Conservation (phyloP, 306 rosid genomes). For the Cucumis melo region DNA sequence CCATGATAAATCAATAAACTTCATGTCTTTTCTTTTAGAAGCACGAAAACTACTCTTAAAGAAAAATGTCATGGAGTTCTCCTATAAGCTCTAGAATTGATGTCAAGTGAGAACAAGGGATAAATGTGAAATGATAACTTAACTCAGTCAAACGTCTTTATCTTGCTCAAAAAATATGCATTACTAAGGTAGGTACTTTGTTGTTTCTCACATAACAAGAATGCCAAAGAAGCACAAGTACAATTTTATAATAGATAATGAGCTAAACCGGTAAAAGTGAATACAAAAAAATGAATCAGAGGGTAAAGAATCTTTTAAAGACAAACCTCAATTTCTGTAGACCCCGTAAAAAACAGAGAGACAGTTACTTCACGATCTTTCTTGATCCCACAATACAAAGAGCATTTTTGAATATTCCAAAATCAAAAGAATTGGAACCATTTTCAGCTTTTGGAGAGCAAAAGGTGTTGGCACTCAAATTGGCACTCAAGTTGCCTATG, state of each 20-base stretch:
- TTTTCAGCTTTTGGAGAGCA: slow-evolving; percentile 2
- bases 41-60: too few relatives aligned
- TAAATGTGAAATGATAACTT: not conserved
- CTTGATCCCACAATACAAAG: not conserved
- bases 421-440: not conserved
- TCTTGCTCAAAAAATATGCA: not conserved
- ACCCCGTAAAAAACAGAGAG: slow-evolving; percentile 3
- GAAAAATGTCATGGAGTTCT: too few relatives aligned
- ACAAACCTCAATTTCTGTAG: slow-evolving; percentile 5
- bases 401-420: slow-evolving; percentile 2
- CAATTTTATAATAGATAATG: not conserved
- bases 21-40: too few relatives aligned
- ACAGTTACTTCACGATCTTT: not conserved
- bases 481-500: not conserved
- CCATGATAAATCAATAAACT: too few relatives aligned
- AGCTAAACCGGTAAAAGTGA: not conserved
- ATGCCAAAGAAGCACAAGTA: not conserved
- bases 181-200: not conserved
- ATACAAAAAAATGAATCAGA: not conserved
- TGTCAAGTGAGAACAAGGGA: too few relatives aligned
- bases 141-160: not conserved
- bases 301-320: not conserved
- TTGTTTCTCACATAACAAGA: not conserved
- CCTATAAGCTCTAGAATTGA: too few relatives aligned
- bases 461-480: not conserved